Evolutionary conservation across 257 asterid genomes (phyloP).

Genomic region (Paulownia fortunei): DNA sequence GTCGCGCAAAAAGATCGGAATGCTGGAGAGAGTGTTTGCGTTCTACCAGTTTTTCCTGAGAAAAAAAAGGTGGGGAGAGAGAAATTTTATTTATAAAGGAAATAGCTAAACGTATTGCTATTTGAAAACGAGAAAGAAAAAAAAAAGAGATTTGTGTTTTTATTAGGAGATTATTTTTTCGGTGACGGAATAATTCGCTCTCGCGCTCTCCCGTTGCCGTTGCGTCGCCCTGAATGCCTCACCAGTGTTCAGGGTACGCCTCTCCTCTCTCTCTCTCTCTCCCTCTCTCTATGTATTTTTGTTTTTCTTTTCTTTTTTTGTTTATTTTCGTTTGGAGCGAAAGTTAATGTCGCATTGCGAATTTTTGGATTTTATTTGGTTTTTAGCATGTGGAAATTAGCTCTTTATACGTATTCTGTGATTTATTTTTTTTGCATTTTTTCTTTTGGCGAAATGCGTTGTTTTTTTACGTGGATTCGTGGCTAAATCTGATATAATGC

Average conservation of each 20-base stretch:
- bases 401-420: neutral
- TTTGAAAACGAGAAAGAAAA: slow-evolving; percentile 27
- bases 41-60: slow-evolving; percentile 29
- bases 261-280: neutral
- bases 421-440: neutral
- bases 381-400: neutral
- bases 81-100: slow-evolving; percentile 29
- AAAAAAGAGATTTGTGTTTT: slow-evolving; percentile 44
- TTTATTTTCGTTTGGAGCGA: neutral
- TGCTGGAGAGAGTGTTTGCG: slow-evolving; percentile 24
- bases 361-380: neutral
- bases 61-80: neutral
- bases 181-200: slow-evolving; percentile 81
- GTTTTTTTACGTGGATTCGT: neutral
- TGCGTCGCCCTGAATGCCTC: slow-evolving; percentile 95
- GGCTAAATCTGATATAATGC: neutral
- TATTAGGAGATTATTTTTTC: slow-evolving; percentile 50
- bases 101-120: slow-evolving; percentile 8
- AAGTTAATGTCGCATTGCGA: neutral
- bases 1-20: slow-evolving; percentile 40
- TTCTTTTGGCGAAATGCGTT: neutral
- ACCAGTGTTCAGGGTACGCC: slow-evolving; percentile 93
- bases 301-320: neutral
- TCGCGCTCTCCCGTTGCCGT: slow-evolving; percentile 97
- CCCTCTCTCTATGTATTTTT: neutral